Evolutionary conservation across 768 basidiomycete genomes (phyloP).

Genomic region (Solioccasus polychromus): DNA sequence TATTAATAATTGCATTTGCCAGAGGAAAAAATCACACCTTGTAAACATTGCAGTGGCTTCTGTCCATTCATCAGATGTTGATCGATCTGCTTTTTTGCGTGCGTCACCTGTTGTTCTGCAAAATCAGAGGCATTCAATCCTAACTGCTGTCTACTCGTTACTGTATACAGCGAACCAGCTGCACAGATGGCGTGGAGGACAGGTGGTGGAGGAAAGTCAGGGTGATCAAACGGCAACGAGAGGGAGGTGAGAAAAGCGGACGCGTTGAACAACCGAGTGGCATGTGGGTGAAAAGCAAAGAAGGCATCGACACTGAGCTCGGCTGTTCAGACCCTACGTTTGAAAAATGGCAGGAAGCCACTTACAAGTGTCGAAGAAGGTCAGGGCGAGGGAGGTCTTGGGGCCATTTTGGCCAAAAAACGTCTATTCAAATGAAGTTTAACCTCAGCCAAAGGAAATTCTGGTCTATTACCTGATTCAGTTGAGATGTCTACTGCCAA

Average conservation of each 20-base stretch:
- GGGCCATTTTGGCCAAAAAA: constrained; percentile 49
- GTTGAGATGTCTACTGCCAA: neutral
- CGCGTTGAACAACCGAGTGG: constrained; percentile 65
- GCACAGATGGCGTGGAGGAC: constrained; percentile 89
- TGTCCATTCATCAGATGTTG: constrained; percentile 48
- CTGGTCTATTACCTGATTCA: constrained; percentile 5
- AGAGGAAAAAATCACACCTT: constrained; percentile 42
- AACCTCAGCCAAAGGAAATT: neutral
- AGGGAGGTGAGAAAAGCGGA: constrained; percentile 64
- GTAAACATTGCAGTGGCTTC: constrained; percentile 55
- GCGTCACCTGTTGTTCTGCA: constrained; percentile 60
- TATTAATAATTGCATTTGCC: neutral
- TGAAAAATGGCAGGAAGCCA: constrained; percentile 1
- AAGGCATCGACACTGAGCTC: constrained; percentile 66
- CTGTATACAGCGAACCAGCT: constrained; percentile 71
- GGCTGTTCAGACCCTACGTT: neutral
- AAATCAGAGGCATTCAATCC: constrained; percentile 36
- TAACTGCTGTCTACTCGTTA: constrained; percentile 37
- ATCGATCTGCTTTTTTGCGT: constrained; percentile 50
- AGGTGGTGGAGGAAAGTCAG: constrained; percentile 67
- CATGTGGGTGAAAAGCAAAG: constrained; percentile 75
- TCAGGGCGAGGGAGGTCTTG: constrained; percentile 57
- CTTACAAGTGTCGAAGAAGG: constrained; percentile 64
- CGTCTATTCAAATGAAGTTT: constrained; percentile 4
- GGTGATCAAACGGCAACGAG: constrained; percentile 60